These are phyloP conservation scores for Monilinia vaccinii-corymbosi DNA, from an alignment of 2,329 filamentous ascomycete genomes.

Conservation along the genomic window DNA sequence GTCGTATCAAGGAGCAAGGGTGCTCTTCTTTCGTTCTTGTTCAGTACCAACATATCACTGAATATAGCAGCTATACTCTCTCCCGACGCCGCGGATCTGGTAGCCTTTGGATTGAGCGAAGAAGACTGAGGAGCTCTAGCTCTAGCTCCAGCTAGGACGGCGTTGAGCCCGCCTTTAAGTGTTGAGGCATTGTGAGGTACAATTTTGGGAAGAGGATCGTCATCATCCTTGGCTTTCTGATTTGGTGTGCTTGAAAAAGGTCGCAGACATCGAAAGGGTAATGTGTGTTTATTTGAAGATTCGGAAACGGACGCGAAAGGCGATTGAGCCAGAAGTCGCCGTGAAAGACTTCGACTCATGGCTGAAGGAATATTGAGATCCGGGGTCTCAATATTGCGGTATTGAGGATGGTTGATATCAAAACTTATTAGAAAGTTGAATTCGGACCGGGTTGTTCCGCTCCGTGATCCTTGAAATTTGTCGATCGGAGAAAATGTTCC, in stretches of 20 bases:
- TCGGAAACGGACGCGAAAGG: constrained; percentile 15
- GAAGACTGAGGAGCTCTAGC: neutral
- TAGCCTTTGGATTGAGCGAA: constrained; percentile 6
- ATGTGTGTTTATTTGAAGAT: constrained; percentile 4
- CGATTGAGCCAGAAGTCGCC: constrained; percentile 26
- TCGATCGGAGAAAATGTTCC: constrained; percentile 23
- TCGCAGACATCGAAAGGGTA: constrained; percentile 19
- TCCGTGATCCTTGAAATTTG: neutral
- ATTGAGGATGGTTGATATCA: constrained; percentile 1
- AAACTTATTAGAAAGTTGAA: neutral
- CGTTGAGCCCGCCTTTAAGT: neutral
- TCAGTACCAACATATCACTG: neutral
- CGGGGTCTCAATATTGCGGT: neutral
- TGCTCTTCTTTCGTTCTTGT: neutral
- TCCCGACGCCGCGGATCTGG: neutral
- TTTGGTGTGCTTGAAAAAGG: constrained; percentile 30
- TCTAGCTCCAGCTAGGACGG: neutral
- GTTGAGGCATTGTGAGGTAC: neutral
- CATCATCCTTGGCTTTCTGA: constrained; percentile 17
- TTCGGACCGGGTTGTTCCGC: neutral
- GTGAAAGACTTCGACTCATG: constrained; percentile 26
- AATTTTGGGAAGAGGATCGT: neutral
- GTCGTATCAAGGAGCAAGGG: neutral
- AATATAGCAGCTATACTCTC: neutral
- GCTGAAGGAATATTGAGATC: constrained; percentile 8